A percentile compares a stretch with the other conserved stretches of the same genome.
Conservation (phyloP, 2,329 filamentous ascomycete genomes). For the Hymenotorrendiella dingleyae region DNA sequence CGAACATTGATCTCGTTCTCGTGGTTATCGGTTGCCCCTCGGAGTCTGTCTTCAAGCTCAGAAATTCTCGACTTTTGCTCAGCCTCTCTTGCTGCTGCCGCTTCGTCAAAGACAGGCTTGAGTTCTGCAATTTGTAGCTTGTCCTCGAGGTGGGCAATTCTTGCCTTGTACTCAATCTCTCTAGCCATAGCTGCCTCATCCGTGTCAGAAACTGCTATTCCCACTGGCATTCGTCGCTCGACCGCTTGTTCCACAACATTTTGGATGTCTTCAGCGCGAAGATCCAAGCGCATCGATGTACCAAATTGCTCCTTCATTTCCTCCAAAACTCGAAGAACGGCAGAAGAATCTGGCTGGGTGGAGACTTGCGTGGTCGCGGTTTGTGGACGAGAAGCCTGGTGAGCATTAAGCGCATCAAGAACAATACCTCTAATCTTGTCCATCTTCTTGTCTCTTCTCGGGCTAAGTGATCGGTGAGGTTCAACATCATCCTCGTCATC, state of each 20-base stretch:
- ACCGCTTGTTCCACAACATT: constrained; percentile 47
- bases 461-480: constrained; percentile 66
- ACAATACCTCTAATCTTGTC: constrained; percentile 75
- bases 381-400: constrained; percentile 39
- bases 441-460: constrained; percentile 68
- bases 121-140: constrained; percentile 58
- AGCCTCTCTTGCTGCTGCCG: constrained; percentile 15
- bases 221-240: constrained; percentile 46
- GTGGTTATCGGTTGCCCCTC: constrained; percentile 54
- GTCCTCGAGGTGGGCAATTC: constrained; percentile 54
- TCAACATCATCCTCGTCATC: constrained; percentile 90
- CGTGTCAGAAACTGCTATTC: constrained; percentile 36
- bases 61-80: constrained; percentile 36
- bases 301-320: constrained; percentile 53
- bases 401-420: constrained; percentile 63
- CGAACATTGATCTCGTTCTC: constrained; percentile 60
- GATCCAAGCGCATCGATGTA: constrained; percentile 38
- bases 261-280: constrained; percentile 49
- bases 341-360: constrained; percentile 32
- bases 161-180: constrained; percentile 18
- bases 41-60: constrained; percentile 64
- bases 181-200: constrained; percentile 33
- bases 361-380: constrained; percentile 19
- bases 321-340: constrained; percentile 61
- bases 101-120: constrained; percentile 40